A percentile compares a stretch with the other conserved stretches of the same genome.
Conservation (phyloP, 169 alveolate species). For the Eimeria brunetti region DNA sequence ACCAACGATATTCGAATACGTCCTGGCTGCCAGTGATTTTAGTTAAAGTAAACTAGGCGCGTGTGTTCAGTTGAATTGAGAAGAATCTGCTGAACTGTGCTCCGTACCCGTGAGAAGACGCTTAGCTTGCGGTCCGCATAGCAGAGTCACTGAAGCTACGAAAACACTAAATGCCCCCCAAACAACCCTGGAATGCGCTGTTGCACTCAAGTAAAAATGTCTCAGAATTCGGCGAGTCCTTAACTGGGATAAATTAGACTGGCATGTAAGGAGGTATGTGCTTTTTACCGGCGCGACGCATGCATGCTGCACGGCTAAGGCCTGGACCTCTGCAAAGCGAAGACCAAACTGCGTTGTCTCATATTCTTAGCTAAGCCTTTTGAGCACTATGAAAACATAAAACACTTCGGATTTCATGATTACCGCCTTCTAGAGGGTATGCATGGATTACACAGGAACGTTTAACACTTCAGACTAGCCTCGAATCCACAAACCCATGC, state of each 20-base stretch:
- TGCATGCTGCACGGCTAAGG: constrained; percentile 5
- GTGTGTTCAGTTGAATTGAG: background rate
- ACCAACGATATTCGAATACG: background rate
- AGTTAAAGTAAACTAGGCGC: background rate
- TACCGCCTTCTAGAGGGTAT: background rate
- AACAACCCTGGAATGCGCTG: too few species aligned
- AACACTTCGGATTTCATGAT: background rate
- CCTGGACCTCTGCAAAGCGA: background rate
- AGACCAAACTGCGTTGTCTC: background rate
- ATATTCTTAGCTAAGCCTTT: background rate
- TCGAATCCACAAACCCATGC: background rate
- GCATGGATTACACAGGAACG: too few species aligned
- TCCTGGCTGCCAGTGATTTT: background rate
- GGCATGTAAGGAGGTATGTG: background rate
- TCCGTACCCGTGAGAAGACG: background rate
- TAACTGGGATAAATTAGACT: background rate
- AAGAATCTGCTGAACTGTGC: background rate
- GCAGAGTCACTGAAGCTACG: background rate
- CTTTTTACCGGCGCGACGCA: background rate
- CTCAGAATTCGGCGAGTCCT: background rate
- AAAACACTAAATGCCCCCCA: background rate
- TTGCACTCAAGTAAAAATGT: background rate
- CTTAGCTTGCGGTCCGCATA: background rate
- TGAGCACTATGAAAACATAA: background rate
- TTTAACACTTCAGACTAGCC: background rate